Evolutionary conservation across 371 early-diverging fungal genomes (phyloP).

Genomic region (Rhizopus microsporus): DNA sequence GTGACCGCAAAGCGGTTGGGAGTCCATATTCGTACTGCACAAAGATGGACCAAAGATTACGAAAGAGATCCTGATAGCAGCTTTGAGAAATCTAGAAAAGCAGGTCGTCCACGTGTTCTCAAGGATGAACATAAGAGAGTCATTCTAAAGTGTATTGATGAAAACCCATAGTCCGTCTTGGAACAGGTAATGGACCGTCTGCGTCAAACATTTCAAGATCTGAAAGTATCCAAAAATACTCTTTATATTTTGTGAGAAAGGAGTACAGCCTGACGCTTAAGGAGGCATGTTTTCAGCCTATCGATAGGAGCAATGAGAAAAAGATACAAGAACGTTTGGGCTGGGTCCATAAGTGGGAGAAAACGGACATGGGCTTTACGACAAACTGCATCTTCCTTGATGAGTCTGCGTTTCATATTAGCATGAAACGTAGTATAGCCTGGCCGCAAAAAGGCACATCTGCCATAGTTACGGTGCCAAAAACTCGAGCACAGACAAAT

Average conservation of each 20-base stretch:
- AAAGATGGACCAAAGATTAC: too few relatives aligned
- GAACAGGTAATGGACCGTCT: background rate
- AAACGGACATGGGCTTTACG: conserved; percentile 4
- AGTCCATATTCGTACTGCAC: too few relatives aligned
- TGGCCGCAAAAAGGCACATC: conserved; percentile 1
- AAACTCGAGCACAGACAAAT: background rate
- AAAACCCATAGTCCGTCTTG: background rate
- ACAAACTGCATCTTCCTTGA: conserved; percentile 6
- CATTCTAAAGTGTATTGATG: too few relatives aligned
- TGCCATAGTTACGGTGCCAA: background rate
- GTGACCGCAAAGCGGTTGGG: background rate
- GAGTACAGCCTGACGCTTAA: too few relatives aligned
- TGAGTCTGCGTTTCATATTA: conserved; percentile 6
- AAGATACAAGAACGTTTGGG: too few relatives aligned
- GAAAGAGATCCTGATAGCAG: too few relatives aligned
- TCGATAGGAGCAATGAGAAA: too few relatives aligned
- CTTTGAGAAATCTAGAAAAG: too few relatives aligned
- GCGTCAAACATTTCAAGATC: background rate
- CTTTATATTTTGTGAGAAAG: background rate
- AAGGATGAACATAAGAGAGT: too few relatives aligned
- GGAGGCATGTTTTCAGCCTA: too few relatives aligned
- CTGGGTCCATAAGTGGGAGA: too few relatives aligned
- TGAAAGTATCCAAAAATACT: background rate
- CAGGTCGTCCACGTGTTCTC: too few relatives aligned
- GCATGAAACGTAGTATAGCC: conserved; percentile 1